phyloP scores from a whole-genome alignment of 345 rosid genomes.

The Citrus reticulata region DNA sequence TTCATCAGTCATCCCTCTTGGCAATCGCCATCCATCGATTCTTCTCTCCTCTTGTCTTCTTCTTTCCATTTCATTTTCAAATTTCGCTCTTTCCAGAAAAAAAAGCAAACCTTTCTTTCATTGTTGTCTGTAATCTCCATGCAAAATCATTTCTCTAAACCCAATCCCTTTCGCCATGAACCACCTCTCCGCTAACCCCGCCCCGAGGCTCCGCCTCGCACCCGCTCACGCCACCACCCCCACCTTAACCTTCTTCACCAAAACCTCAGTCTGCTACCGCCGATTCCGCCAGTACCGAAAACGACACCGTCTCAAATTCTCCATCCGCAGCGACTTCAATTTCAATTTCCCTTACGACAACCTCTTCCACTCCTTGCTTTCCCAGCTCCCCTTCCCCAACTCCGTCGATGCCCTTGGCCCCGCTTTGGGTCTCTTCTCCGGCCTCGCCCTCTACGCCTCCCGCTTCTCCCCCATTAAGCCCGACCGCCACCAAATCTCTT shows the following conservation, averaged over 20 bases:
- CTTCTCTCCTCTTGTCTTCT: not conserved
- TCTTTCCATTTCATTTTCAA: too few relatives aligned
- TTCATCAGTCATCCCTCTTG: not conserved
- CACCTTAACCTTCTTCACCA: conserved; percentile 19
- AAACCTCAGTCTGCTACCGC: conserved; percentile 14
- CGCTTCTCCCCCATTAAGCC: conserved; percentile 4
- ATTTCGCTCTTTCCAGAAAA: conserved; percentile 5
- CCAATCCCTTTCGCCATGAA: not conserved
- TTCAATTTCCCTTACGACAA: conserved; percentile 13
- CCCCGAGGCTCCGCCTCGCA: conserved; percentile 19
- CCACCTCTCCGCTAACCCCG: conserved; percentile 22
- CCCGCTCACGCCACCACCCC: conserved; percentile 12
- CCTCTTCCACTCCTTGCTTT: conserved; percentile 39
- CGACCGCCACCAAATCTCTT: not conserved
- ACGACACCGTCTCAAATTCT: conserved; percentile 48
- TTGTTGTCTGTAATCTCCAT: not conserved
- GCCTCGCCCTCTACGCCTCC: conserved; percentile 42
- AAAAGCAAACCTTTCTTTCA: too few relatives aligned
- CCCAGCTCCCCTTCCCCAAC: conserved; percentile 28
- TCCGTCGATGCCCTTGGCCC: conserved; percentile 49
- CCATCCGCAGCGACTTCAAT: conserved; percentile 18
- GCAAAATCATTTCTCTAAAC: not conserved
- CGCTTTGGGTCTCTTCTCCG: conserved; percentile 59
- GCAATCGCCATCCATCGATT: not conserved
- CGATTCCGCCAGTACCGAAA: conserved; percentile 37